Evolutionary conservation across 1,139 yeast species (phyloP).

Genomic region (Nakaseomyces kungkrabaensis): DNA sequence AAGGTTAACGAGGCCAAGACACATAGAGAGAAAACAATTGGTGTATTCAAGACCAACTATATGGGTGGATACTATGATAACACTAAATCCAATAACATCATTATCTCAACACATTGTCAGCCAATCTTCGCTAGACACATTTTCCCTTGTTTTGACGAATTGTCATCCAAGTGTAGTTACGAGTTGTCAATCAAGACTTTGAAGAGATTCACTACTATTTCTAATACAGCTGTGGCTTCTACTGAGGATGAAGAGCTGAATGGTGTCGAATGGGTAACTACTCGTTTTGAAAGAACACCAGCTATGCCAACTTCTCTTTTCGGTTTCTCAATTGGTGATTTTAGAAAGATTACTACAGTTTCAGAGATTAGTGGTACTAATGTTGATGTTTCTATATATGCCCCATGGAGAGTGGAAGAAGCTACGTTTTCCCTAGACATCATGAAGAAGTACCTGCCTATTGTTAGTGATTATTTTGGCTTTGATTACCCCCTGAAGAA

Average conservation of each 20-base stretch:
- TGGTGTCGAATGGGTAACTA: constrained; percentile 21
- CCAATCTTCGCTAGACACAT: constrained; percentile 53
- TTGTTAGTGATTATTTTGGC: constrained; percentile 35
- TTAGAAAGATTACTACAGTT: constrained; percentile 39
- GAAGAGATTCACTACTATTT: constrained; percentile 38
- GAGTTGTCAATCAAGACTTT: constrained; percentile 39
- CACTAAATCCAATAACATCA: constrained; percentile 39
- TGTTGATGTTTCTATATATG: constrained; percentile 41
- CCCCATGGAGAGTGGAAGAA: constrained; percentile 40
- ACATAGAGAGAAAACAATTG: constrained; percentile 47
- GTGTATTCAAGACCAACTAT: constrained; percentile 61
- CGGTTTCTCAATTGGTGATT: constrained; percentile 58
- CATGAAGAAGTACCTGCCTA: constrained; percentile 39
- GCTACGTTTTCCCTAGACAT: constrained; percentile 41
- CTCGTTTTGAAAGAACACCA: constrained; percentile 42
- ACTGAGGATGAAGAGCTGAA: constrained; percentile 14
- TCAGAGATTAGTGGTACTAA: constrained; percentile 11
- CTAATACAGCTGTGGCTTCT: constrained; percentile 33
- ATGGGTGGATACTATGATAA: constrained; percentile 35
- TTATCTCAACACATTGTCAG: constrained; percentile 62
- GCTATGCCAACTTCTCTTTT: constrained; percentile 52
- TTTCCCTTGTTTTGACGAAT: constrained; percentile 61
- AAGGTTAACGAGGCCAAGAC: constrained; percentile 47
- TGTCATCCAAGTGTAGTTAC: constrained; percentile 43
- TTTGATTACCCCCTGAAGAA: constrained; percentile 47